Conservation (phyloP, 768 basidiomycete genomes). For the Cyathus striatus region DNA sequence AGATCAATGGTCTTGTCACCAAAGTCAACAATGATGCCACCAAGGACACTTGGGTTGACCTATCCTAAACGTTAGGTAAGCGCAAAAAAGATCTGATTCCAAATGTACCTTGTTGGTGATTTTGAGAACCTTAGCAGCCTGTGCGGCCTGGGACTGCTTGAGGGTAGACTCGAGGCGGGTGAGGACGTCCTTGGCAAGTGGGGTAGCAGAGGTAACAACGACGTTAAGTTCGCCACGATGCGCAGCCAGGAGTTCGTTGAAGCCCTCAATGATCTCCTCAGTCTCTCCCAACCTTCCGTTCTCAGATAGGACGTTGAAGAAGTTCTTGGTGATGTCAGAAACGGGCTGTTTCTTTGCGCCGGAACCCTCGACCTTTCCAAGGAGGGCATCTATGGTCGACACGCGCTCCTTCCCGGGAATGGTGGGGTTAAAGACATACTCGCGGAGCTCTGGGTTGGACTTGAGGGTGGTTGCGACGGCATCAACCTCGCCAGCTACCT, state of each 20-base stretch:
- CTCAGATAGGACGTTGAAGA: slow-evolving; percentile 84
- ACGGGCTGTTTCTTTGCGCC: slow-evolving; percentile 68
- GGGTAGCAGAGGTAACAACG: slow-evolving; percentile 81
- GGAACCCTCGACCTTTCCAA: slow-evolving; percentile 57
- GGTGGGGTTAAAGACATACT: slow-evolving; percentile 88
- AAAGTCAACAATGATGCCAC: slow-evolving; percentile 93
- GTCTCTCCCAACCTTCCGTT: slow-evolving; percentile 89
- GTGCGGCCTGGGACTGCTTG: slow-evolving; percentile 81
- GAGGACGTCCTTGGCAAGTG: slow-evolving; percentile 73
- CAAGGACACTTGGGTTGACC: slow-evolving; percentile 91
- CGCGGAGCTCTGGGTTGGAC: slow-evolving; percentile 54
- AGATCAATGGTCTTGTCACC: slow-evolving; percentile 98
- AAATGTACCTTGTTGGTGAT: slow-evolving; percentile 82
- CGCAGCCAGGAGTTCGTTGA: slow-evolving; percentile 82
- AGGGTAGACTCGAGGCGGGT: slow-evolving; percentile 78
- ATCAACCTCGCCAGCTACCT: slow-evolving; percentile 82
- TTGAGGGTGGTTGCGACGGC: slow-evolving; percentile 67
- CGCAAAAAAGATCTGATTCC: not conserved
- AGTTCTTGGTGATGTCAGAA: slow-evolving; percentile 87
- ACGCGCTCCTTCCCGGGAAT: slow-evolving; percentile 75
- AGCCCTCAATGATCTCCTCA: slow-evolving; percentile 83
- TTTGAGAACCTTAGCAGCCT: slow-evolving; percentile 84
- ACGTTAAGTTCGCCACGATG: slow-evolving; percentile 94
- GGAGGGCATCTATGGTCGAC: slow-evolving; percentile 62
- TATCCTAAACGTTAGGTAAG: slow-evolving; percentile 23